Conservation (phyloP, 495 filamentous ascomycete species). For the Copromyces sp. region DNA sequence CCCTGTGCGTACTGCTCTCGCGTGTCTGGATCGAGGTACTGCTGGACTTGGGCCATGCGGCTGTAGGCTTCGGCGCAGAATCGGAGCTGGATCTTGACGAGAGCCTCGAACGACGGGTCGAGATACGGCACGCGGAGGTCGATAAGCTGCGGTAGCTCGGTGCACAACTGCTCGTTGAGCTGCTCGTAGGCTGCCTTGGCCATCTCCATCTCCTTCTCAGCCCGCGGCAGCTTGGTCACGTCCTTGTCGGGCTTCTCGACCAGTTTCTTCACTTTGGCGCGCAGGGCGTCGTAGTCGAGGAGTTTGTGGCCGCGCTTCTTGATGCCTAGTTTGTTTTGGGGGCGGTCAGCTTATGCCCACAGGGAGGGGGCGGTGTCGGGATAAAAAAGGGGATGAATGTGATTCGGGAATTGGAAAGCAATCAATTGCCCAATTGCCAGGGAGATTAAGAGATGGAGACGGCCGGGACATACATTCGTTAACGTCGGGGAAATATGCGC, state of each 20-base stretch:
- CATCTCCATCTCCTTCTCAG: constrained; percentile 90
- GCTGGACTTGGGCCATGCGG: constrained; percentile 97
- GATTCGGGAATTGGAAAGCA: neutral
- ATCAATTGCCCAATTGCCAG: neutral
- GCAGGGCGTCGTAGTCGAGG: constrained; percentile 92
- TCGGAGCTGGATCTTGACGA: constrained; percentile 95
- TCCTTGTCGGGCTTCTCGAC: constrained; percentile 99
- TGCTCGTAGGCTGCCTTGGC: constrained; percentile 89
- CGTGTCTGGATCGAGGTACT: constrained; percentile 94
- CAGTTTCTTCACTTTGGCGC: constrained; percentile 90
- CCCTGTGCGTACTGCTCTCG: constrained; percentile 93
- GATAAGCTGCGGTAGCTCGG: constrained; percentile 92
- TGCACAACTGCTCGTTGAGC: constrained; percentile 89
- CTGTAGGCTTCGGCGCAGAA: constrained; percentile 97
- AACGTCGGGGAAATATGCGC: constrained; percentile 97
- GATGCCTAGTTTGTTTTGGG: constrained; percentile 47
- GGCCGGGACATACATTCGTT: constrained; percentile 66
- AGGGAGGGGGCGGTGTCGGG: neutral
- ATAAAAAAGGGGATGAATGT: neutral
- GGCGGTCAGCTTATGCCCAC: constrained; percentile 2
- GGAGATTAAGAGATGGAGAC: neutral
- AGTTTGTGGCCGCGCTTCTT: constrained; percentile 98
- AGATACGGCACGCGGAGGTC: constrained; percentile 94
- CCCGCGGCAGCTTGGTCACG: constrained; percentile 81
- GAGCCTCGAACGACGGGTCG: constrained; percentile 90